Percentiles rank a stretch among this genome's conserved stretches.
These are phyloP conservation scores for Populus hybrid DNA, from an alignment of 441 rosid species.

Conservation along the genomic window DNA sequence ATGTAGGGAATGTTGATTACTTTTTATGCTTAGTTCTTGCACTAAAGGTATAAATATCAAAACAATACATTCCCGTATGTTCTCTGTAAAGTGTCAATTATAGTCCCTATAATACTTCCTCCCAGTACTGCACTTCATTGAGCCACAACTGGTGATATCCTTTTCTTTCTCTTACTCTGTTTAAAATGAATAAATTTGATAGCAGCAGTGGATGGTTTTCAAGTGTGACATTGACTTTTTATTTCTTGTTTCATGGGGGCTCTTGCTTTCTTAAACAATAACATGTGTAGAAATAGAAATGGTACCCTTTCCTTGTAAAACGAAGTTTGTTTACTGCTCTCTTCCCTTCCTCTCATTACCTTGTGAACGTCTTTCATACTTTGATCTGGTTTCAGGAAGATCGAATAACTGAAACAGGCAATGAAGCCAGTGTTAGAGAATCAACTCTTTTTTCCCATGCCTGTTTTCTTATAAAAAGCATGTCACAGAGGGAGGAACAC, in stretches of 20 bases:
- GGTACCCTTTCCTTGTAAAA: not conserved
- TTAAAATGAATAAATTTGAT: not conserved
- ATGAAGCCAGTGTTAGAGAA: slow-evolving; percentile 80
- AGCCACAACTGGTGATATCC: not conserved
- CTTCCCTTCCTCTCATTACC: not conserved
- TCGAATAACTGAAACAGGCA: slow-evolving; percentile 69
- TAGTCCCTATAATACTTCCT: not conserved
- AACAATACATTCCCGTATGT: not conserved
- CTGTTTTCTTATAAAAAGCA: slow-evolving; percentile 86
- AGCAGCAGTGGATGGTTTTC: not conserved
- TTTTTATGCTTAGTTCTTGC: not conserved
- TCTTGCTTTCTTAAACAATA: not conserved
- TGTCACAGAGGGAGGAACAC: slow-evolving; percentile 97
- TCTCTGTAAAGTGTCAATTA: not conserved
- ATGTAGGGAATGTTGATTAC: not conserved
- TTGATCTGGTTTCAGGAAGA: slow-evolving; percentile 74
- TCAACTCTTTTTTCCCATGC: slow-evolving; percentile 76
- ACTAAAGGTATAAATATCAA: not conserved
- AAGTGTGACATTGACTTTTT: not conserved
- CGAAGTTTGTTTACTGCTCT: not conserved
- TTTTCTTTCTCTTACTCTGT: not conserved
- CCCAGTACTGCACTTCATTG: not conserved
- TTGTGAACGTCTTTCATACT: slow-evolving; percentile 21
- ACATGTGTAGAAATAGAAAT: not conserved
- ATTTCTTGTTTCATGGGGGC: not conserved